phyloP scores from a whole-genome alignment of 306 rosid species.

The Geum urbanum region DNA sequence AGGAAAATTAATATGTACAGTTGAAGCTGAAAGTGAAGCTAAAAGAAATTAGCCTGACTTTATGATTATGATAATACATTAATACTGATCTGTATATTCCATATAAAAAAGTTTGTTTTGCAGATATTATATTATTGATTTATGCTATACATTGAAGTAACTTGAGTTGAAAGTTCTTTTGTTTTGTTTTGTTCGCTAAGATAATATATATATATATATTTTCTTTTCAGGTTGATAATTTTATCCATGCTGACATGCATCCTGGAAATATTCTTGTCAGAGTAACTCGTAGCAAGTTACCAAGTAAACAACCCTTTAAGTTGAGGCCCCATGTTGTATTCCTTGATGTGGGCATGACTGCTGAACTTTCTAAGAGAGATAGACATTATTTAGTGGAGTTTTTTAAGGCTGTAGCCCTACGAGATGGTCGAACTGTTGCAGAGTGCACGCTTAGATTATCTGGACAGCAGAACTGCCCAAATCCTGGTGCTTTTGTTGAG shows the following conservation, averaged over 20 bases:
- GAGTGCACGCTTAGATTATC: conserved; percentile 73
- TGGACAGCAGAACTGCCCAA: conserved; percentile 60
- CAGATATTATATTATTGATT: not conserved
- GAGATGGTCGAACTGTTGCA: conserved; percentile 64
- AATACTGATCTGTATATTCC: not conserved
- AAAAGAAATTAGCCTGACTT: not conserved
- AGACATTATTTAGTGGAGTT: conserved; percentile 47
- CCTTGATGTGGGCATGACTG: conserved; percentile 83
- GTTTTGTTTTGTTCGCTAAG: conserved; percentile 2
- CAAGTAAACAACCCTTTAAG: conserved; percentile 43
- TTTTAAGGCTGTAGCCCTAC: conserved; percentile 70
- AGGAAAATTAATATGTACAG: not conserved
- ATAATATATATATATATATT: conserved; percentile 9
- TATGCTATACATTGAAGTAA: not conserved
- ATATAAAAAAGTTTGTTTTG: not conserved
- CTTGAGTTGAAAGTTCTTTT: conserved; percentile 1
- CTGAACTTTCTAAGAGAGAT: conserved; percentile 65
- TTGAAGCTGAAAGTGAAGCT: not conserved
- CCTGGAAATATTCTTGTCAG: conserved; percentile 90
- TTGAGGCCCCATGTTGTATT: conserved; percentile 75
- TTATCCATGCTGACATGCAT: conserved; percentile 87
- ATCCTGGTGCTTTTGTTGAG: conserved; percentile 70
- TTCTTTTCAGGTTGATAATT: conserved; percentile 68
- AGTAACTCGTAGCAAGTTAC: conserved; percentile 30
- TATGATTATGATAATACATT: not conserved